A percentile compares a stretch with the other conserved stretches of the same genome.
Conservation (phyloP, 441 rosid species). For the Pelargonium cotyledonis region DNA sequence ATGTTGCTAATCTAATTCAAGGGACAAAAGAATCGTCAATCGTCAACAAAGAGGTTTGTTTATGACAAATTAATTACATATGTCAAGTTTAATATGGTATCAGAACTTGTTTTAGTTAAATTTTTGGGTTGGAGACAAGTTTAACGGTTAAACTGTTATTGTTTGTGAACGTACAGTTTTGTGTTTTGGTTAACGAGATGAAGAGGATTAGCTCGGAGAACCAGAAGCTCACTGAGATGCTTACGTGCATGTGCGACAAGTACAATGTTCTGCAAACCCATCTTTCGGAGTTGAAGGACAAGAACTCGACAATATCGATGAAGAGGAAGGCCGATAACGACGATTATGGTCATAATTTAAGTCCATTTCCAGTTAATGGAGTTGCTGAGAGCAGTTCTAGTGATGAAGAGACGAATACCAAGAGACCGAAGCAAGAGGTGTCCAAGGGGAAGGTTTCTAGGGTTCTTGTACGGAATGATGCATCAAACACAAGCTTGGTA, state of each 20-base stretch:
- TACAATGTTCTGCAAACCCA: conserved; percentile 62
- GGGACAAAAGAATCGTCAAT: no score
- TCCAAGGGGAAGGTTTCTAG: conserved; percentile 64
- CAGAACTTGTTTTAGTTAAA: no score
- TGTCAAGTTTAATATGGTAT: no score
- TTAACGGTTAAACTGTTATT: neutral
- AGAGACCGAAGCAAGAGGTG: conserved; percentile 49
- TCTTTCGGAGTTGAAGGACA: conserved; percentile 47
- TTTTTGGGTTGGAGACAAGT: no score
- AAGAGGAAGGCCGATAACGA: conserved; percentile 29
- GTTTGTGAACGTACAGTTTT: conserved; percentile 22
- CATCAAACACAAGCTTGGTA: conserved; percentile 59
- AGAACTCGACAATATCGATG: conserved; percentile 32
- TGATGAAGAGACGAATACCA: conserved; percentile 69
- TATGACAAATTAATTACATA: no score
- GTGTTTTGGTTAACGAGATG: conserved; percentile 63
- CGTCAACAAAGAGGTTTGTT: no score
- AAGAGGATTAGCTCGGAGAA: conserved; percentile 71
- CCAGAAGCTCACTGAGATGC: conserved; percentile 73
- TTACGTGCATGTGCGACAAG: conserved; percentile 63
- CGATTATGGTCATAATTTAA: neutral
- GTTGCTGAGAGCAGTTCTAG: conserved; percentile 76
- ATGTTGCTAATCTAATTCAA: no score
- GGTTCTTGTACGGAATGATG: conserved; percentile 49
- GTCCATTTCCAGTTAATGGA: neutral